These are phyloP conservation scores for Coffea eugenioides DNA, from an alignment of 257 asterid genomes.

Conservation along the genomic window DNA sequence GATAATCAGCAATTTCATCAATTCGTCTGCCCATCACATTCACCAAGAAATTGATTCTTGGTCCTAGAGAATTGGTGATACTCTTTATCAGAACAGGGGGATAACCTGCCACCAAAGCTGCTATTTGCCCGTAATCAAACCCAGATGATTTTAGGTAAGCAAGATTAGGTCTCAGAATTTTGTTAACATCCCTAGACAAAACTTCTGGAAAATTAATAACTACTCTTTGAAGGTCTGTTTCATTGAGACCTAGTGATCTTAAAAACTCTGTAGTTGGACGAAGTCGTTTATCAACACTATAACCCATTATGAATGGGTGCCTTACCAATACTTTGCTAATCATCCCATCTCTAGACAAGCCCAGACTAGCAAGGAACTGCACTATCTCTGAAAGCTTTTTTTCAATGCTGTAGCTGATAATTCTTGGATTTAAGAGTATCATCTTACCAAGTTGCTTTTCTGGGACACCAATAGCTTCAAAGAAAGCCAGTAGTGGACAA, in stretches of 20 bases:
- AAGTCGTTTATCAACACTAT: slow-evolving; percentile 72
- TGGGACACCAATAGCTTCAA: slow-evolving; percentile 81
- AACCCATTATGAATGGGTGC: slow-evolving; percentile 82
- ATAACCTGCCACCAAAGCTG: slow-evolving; percentile 73
- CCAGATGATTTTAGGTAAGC: slow-evolving; percentile 65
- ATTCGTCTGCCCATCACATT: slow-evolving; percentile 80
- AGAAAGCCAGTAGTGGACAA: slow-evolving; percentile 92
- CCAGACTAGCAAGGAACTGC: slow-evolving; percentile 69
- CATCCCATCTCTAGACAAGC: slow-evolving; percentile 63
- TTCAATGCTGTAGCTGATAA: slow-evolving; percentile 90
- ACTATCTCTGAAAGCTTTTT: slow-evolving; percentile 71
- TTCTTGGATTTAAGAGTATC: slow-evolving; percentile 79
- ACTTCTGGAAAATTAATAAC: slow-evolving; percentile 73
- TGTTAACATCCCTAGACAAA: slow-evolving; percentile 74
- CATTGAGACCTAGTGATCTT: slow-evolving; percentile 67
- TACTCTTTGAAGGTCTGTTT: slow-evolving; percentile 60
- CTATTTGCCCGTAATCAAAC: slow-evolving; percentile 54
- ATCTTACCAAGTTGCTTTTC: slow-evolving; percentile 86
- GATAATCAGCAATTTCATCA: slow-evolving; percentile 72
- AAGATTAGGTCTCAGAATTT: slow-evolving; percentile 66
- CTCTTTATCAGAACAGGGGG: slow-evolving; percentile 95
- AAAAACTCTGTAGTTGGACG: slow-evolving; percentile 75
- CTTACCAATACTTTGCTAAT: slow-evolving; percentile 78
- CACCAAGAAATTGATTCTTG: slow-evolving; percentile 77
- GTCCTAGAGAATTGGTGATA: slow-evolving; percentile 63